Conservation (phyloP, 2,329 filamentous ascomycete species). For the Helotiales sp. region DNA sequence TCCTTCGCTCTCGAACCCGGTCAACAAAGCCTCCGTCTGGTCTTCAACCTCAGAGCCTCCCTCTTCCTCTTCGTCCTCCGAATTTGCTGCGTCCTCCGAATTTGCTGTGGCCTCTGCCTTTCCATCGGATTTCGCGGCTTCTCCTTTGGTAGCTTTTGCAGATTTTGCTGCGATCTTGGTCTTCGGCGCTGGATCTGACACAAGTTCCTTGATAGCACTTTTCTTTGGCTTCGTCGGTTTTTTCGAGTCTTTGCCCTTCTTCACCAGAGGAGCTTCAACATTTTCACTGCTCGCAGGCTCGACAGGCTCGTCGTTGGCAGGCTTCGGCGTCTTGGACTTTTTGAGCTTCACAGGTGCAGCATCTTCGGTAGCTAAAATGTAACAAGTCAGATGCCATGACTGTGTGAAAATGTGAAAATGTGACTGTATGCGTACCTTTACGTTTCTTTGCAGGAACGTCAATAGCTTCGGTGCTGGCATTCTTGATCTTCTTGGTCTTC, state of each 20-base stretch:
- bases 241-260: conserved; percentile 22
- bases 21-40: conserved; percentile 52
- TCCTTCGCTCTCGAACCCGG: conserved; percentile 55
- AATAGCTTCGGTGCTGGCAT: conserved; percentile 28
- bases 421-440: conserved; percentile 28
- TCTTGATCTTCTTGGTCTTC: conserved; percentile 41
- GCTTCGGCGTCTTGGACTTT: conserved; percentile 36
- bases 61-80: conserved; percentile 23
- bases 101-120: conserved; percentile 8
- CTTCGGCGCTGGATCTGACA: conserved; percentile 10
- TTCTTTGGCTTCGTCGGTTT: neutral
- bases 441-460: conserved; percentile 34
- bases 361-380: conserved; percentile 31
- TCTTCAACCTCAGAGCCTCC: conserved; percentile 44
- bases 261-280: conserved; percentile 6
- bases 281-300: conserved; percentile 5
- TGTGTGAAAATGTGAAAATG: neutral
- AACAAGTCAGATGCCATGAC: neutral
- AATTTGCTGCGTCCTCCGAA: conserved; percentile 9
- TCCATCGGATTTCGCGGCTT: conserved; percentile 9
- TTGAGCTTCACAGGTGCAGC: conserved; percentile 32
- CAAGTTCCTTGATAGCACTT: conserved; percentile 14
- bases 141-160: conserved; percentile 12
- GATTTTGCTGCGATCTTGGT: conserved; percentile 2
- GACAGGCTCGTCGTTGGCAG: conserved; percentile 14